Percentiles rank a stretch among this genome's conserved stretches.
phyloP scores from a whole-genome alignment of 768 basidiomycete genomes.

The Tubosaeta sp. region DNA sequence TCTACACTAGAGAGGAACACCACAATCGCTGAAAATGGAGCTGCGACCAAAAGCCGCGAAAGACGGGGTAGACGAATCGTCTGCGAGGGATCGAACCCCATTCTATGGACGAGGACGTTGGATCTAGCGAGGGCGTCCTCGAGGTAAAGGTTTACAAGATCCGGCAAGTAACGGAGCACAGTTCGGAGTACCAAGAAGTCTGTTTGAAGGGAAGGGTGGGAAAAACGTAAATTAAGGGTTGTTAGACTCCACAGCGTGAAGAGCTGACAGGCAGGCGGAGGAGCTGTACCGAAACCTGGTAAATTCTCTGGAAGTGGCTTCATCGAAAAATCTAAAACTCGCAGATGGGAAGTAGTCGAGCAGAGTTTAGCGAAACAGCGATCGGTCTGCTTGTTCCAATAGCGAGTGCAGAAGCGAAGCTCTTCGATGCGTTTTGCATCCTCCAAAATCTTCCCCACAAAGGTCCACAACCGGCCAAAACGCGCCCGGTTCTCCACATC shows the following conservation, averaged over 20 bases:
- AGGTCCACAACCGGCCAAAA: not conserved
- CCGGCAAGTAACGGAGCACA: slow-evolving; percentile 33
- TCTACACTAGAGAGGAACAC: slow-evolving; percentile 3
- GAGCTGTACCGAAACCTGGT: not conserved
- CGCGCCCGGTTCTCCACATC: not conserved
- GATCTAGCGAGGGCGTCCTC: slow-evolving; percentile 24
- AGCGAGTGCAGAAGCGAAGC: not conserved
- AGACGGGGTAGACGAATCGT: not conserved
- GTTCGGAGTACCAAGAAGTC: slow-evolving; percentile 27
- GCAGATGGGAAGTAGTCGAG: not conserved
- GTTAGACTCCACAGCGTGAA: slow-evolving; percentile 24
- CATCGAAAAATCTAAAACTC: not conserved
- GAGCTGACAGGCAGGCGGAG: not conserved
- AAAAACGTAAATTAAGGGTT: slow-evolving; percentile 29
- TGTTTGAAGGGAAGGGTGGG: slow-evolving; percentile 20
- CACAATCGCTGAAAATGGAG: slow-evolving; percentile 3
- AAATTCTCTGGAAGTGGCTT: not conserved
- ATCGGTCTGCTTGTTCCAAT: not conserved
- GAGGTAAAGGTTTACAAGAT: slow-evolving; percentile 31
- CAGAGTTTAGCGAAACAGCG: not conserved
- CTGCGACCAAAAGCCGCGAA: not conserved
- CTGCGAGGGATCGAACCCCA: not conserved
- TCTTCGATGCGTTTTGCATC: not conserved
- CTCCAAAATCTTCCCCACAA: not conserved
- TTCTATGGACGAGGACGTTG: not conserved